Base-by-base conservation (phyloP, 805 yeast species). In the Saccharomycopsis olivae region DNA sequence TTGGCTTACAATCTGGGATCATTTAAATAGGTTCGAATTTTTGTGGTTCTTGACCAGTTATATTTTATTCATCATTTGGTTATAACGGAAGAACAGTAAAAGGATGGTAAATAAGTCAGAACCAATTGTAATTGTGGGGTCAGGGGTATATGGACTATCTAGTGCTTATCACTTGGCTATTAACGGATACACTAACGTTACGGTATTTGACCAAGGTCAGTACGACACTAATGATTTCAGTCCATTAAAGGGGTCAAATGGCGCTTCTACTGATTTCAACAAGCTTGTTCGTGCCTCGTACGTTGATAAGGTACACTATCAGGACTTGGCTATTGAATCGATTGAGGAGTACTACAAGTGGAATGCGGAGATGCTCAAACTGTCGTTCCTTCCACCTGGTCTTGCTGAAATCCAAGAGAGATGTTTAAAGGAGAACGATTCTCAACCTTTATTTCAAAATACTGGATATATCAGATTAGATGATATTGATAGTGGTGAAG, bases 131-230 rank as follows among this genome's bases (percentile, higher is more conserved):
- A 58, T 72, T 25, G 62, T 69, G 10, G 78, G 78, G n/a, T 65
- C 72, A 4, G 78, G 78, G 29, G 72, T 66, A 9, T 71, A 68
- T 51, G 78, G 78, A 1, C 55, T 72, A 14, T 66, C 75, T 18
- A 59, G 66, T 3, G 73, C 74, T 3, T 56, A 60, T n/a, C 61
- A 68, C 32, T 56, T 71, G 17, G 55, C 59, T 1, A 45, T 56
- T 30, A 49, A 49, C 10, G 69, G 69, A 1, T 64, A 60, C 44
- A 49, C 35, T 2, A 48, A 64, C 35, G 53, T 66, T 40, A 58
- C 63, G 1, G 58, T 66, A 1, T 59, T 58, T 40, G 71, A 66
- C 42, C 56, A 58, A 48, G 44, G 59, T 28, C 61, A 60, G 38
- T 53, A 58, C 36, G 45, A 51, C 18, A 33, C 37, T 10, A 53